Evolutionary conservation across 257 asterid species (phyloP).

Genomic region (Paulownia fortunei): DNA sequence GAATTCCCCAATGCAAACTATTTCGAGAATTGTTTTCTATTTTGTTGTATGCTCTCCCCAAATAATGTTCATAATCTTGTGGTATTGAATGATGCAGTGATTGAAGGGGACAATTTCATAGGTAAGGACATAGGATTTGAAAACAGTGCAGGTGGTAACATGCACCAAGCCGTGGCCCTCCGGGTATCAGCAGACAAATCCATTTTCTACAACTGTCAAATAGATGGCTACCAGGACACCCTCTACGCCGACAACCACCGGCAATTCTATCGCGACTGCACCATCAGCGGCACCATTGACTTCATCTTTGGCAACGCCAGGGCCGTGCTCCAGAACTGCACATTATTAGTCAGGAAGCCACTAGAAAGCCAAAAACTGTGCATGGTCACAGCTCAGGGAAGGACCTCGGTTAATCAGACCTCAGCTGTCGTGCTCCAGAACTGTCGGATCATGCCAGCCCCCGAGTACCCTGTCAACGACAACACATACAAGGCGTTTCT

Average conservation of each 20-base stretch:
- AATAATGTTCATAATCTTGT: not conserved
- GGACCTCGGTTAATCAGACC: slow-evolving; percentile 46
- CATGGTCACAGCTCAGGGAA: slow-evolving; percentile 73
- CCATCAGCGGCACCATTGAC: slow-evolving; percentile 78
- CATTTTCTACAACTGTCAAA: slow-evolving; percentile 69
- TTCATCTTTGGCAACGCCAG: slow-evolving; percentile 78
- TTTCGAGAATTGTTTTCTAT: too few relatives aligned
- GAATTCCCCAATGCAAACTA: too few relatives aligned
- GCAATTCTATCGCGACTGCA: slow-evolving; percentile 81
- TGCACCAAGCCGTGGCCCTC: slow-evolving; percentile 78
- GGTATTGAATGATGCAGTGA: slow-evolving; percentile 42
- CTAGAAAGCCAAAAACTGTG: slow-evolving; percentile 49
- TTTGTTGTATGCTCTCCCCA: too few relatives aligned
- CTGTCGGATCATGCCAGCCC: slow-evolving; percentile 50
- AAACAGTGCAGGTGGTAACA: slow-evolving; percentile 68
- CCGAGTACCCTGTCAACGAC: slow-evolving; percentile 37
- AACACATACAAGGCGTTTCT: slow-evolving; percentile 39
- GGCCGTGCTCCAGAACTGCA: slow-evolving; percentile 74
- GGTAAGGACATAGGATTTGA: slow-evolving; percentile 72
- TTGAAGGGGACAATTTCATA: slow-evolving; percentile 71
- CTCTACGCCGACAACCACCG: slow-evolving; percentile 76
- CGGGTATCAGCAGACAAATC: slow-evolving; percentile 75
- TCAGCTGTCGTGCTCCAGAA: slow-evolving; percentile 55
- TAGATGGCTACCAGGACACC: slow-evolving; percentile 86
- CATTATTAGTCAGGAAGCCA: slow-evolving; percentile 55